Evolutionary conservation across 1,139 yeast genomes (phyloP), one percentile per base, ranked within the genome.

Genomic region (Kodamaea alishanica): DNA sequence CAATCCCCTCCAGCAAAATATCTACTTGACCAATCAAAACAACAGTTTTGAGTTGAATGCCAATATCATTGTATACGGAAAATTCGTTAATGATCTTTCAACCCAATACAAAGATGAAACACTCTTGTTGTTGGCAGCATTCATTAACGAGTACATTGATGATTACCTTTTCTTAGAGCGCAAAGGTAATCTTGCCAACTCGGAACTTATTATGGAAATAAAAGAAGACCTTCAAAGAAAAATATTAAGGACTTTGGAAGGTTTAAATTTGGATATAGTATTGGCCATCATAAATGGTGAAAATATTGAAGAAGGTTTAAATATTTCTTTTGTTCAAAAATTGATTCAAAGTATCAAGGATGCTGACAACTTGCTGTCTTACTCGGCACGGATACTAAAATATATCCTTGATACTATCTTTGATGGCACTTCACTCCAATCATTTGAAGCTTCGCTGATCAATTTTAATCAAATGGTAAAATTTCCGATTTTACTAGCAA

Each of bases 1-100:
- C 0, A 76, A 75, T 46, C 67, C 78, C 2, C 50, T 78, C 34
- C 70, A 62, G 11, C 61, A 63, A 23, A 70, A 67, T 37, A 56
- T 70, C 1, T 67, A 63, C 43, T 49, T 77, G 24, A 46, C 72
- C 8, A 39, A 27, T 8, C 12, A 11, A 9, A 25, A n/a, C 28
- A 28, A 11, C 4, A 28, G 26, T 6, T 12, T 27, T 7, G 25
- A 2, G 4, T 22, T 34, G n/a, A 32, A 39, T 11, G 6, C 23
- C 3, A 10, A 24, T 4, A 30, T 39, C 7, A 24, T 46, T 15
- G 38, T 38, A 5, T 37, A 42, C 25, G 54, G 48, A 6, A 49
- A 44, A 20, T 47, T 50, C 25, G 27, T 48, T 6, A 27, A 30
- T 23, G 40, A 37, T 15, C 25, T 44, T 12, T 26, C 38, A 9